These are phyloP conservation scores for Cordyceps cateniannulata DNA, from an alignment of 2,329 filamentous ascomycete genomes.

Conservation along the genomic window DNA sequence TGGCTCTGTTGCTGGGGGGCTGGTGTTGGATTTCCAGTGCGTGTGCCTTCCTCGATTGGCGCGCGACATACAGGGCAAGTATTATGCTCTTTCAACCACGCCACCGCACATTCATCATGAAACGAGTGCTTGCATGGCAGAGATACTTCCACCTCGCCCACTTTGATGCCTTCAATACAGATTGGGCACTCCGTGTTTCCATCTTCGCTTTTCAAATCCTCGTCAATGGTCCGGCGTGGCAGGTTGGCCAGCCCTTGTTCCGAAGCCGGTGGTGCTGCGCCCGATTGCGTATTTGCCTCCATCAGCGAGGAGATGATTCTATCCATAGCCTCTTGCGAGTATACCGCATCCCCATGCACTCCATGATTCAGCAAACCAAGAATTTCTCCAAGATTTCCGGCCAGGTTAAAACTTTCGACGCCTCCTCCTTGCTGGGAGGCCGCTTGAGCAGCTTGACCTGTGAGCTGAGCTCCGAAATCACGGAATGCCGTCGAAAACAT, in stretches of 20 bases:
- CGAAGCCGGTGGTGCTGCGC: constrained; percentile 76
- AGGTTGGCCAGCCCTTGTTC: constrained; percentile 67
- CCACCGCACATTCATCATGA: constrained; percentile 71
- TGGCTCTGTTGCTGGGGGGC: background rate
- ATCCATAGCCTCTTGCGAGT: constrained; percentile 85
- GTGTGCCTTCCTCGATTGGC: constrained; percentile 36
- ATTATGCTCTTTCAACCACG: constrained; percentile 86
- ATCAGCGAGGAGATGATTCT: constrained; percentile 81
- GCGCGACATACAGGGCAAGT: constrained; percentile 80
- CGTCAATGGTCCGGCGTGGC: constrained; percentile 62
- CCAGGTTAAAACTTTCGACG: constrained; percentile 31
- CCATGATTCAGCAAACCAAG: constrained; percentile 44
- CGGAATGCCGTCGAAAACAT: background rate
- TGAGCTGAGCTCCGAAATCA: constrained; percentile 9
- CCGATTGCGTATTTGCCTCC: constrained; percentile 71
- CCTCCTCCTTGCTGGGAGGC: constrained; percentile 15
- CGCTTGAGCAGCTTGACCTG: background rate
- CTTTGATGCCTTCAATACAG: constrained; percentile 78
- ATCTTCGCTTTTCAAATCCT: constrained; percentile 59
- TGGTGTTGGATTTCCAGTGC: background rate
- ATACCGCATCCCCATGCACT: constrained; percentile 72
- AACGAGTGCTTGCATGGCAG: constrained; percentile 94
- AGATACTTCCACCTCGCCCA: constrained; percentile 67
- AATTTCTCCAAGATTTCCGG: constrained; percentile 45
- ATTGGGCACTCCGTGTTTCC: constrained; percentile 84